Evolutionary conservation across 2,329 filamentous ascomycete species (phyloP).

Genomic region (Alternaria sp.): DNA sequence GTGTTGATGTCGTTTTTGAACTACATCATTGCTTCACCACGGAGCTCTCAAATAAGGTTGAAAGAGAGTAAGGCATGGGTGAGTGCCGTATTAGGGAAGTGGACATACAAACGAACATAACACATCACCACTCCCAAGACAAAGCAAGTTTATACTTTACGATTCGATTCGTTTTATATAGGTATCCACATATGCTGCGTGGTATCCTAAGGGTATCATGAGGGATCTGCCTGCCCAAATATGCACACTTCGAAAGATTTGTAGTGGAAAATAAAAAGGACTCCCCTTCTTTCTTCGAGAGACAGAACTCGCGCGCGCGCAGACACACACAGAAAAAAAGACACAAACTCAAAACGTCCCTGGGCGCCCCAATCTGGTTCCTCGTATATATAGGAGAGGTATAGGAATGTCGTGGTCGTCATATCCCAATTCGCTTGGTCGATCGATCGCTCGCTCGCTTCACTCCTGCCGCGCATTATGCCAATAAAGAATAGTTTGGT

Average conservation of each 20-base stretch:
- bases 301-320: background rate
- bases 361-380: conserved; percentile 12
- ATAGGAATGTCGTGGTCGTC: conserved; percentile 17
- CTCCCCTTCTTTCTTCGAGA: background rate
- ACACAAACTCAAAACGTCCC: conserved; percentile 11
- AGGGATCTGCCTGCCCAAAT: conserved; percentile 23
- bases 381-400: conserved; percentile 14
- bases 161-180: conserved; percentile 29
- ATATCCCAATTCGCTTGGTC: conserved; percentile 3
- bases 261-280: conserved; percentile 3
- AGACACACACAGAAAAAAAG: conserved; percentile 7
- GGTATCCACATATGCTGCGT: conserved; percentile 15
- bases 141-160: conserved; percentile 20
- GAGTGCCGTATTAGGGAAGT: background rate
- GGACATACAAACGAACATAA: background rate
- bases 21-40: background rate
- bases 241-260: conserved; percentile 24
- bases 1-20: background rate
- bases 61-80: background rate
- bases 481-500: conserved; percentile 11
- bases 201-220: conserved; percentile 32
- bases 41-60: background rate
- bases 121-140: background rate
- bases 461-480: conserved; percentile 13
- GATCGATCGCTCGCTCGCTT: conserved; percentile 8